Base-by-base conservation (phyloP, 495 filamentous ascomycete species). In the Talaromyces stipitatus region DNA sequence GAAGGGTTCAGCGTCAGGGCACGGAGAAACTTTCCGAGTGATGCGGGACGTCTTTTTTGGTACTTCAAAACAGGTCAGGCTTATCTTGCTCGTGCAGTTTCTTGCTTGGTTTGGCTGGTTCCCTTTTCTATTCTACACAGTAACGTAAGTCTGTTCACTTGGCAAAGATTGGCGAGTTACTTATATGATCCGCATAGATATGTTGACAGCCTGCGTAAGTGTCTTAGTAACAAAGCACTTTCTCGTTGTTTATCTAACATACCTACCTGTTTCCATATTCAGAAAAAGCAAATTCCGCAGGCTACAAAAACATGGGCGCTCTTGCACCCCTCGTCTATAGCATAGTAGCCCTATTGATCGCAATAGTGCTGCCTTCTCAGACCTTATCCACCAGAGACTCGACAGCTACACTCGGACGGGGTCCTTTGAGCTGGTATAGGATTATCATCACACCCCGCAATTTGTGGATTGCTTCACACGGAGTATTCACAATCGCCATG, bases 61-160 rank as follows among this genome's bases (percentile, higher is more conserved):
- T 4, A 14, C 9, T 4, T n/a, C 4, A 10, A 52, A 32, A 2
- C 48, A 52, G 18, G 18, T 52, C 26, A 28, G 18, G 27, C 28
- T 16, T 7, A 29, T 52, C 10, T 52, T 12, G 22, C 6, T 52
- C 3, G 24, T 52, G 4, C 48, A 52, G 16, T 29, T 52, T n/a
- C 23, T 52, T 52, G 22, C 48, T n/a, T 52, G 48, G 48, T 4
- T 52, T 2, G 48, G 23, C 2, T 52, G 48, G 48, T 52, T 52
- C 29, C 48, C 48, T 4, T 52, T 52, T 32, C 16, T 52, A 22
- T 52, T 29, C 27, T 52, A 28, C 18, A 28, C 27, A 2, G 48
- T 52, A 10, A 52, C 48, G 48, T 52, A 52, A 27, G 48, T 52
- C n/a, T 10, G 22, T 41, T 7, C 47, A 23, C 3, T 50, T 50